phyloP scores from a whole-genome alignment of 352 stramenopile species.

The Phytophthora uliginosa region DNA sequence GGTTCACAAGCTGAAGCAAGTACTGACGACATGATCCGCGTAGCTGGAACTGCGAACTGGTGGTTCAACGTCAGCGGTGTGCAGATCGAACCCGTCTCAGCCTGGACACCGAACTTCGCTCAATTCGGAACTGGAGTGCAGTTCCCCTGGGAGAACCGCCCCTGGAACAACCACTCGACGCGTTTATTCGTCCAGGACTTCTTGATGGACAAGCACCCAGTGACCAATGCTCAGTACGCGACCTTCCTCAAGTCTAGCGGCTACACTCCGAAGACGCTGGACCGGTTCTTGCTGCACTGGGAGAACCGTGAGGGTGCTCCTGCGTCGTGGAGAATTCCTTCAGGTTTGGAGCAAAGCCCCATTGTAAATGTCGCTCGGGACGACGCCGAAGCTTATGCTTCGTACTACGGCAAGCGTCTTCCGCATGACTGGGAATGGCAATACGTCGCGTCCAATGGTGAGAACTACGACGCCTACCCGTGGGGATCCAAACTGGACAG shows the following conservation, averaged over 20 bases:
- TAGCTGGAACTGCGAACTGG: constrained; percentile 62
- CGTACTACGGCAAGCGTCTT: constrained; percentile 79
- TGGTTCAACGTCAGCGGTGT: constrained; percentile 87
- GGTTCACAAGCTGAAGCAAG: neutral
- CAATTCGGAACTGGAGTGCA: constrained; percentile 81
- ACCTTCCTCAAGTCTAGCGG: constrained; percentile 62
- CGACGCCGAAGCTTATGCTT: constrained; percentile 75
- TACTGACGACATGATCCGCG: constrained; percentile 53
- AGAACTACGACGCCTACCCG: constrained; percentile 64
- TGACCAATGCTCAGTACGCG: constrained; percentile 81
- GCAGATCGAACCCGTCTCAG: constrained; percentile 80
- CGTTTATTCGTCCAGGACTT: constrained; percentile 77
- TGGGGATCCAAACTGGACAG: constrained; percentile 60
- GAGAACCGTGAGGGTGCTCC: constrained; percentile 45
- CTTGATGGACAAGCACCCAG: constrained; percentile 74
- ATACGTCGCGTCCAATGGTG: constrained; percentile 82
- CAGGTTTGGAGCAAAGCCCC: constrained; percentile 57
- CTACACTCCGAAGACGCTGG: constrained; percentile 64
- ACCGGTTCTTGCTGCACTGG: constrained; percentile 85
- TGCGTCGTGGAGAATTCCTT: constrained; percentile 61
- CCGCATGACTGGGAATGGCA: constrained; percentile 91
- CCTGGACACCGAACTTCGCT: constrained; percentile 71
- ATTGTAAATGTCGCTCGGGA: constrained; percentile 84
- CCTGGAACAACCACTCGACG: constrained; percentile 84
- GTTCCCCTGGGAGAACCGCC: constrained; percentile 85